Evolutionary conservation across 768 basidiomycete genomes (phyloP), one percentile per base, ranked within the genome.

Genomic region (Leccinum broughii): DNA sequence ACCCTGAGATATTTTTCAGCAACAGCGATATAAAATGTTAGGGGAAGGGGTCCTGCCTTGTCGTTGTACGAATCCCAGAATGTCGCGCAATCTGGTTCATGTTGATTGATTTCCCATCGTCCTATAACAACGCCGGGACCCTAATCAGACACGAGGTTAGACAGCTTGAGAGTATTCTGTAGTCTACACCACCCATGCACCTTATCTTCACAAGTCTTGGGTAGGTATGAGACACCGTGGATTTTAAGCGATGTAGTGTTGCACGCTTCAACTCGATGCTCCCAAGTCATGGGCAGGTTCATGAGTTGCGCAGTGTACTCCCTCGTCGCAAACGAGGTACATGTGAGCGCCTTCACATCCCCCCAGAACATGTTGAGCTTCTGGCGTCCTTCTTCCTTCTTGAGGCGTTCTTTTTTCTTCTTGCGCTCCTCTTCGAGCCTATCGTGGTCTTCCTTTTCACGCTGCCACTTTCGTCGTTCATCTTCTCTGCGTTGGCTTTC

Each of bases 301-400:
- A 63, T 64, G 3, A 76, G 58, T 5, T 60, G 58, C 0, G 76
- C 76, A 1, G 68, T 65, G 32, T 76, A 76, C 46, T 66, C 66
- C 49, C 71, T 66, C 3, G 70, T 68, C 0, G 62, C 71, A 54
- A 71, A 75, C 0, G 69, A 66, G 26, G 57, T 67, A 58, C 75
- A 76, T 17, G 35, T 34, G 51, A 68, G 64, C 8, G 59, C 44
- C 15, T 63, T 54, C 2, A 73, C 52, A 6, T 39, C 9, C 3
- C 46, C 66, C 70, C 68, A 72, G 37, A 35, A 68, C 57, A 76
- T 67, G 15, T 63, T 54, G 11, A 64, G 64, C 7, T 35, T 66
- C 20, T 65, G 62, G 1, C 72, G 68, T 20, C 71, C 71, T 14
- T 70, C 62, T 46, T 67, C 69, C 37, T 71, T 26, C 26, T 26